Conservation (phyloP, 2,329 filamentous ascomycete genomes). For the Ceratocystis alfenasii region DNA sequence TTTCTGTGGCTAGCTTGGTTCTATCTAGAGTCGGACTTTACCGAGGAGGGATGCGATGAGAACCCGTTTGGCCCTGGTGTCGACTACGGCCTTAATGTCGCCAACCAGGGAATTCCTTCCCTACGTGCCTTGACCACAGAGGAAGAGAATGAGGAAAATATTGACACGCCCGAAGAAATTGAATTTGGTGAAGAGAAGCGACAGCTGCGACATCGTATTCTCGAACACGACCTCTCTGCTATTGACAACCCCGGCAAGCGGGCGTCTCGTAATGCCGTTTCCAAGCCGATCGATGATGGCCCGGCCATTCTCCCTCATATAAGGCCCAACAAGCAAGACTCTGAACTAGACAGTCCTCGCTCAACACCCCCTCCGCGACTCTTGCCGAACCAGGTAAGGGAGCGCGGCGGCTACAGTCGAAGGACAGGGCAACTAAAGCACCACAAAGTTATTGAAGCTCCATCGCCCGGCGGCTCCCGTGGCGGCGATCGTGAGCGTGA, state of each 20-base stretch:
- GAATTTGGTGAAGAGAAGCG: constrained; percentile 62
- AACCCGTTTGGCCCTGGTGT: constrained; percentile 78
- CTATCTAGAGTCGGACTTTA: constrained; percentile 93
- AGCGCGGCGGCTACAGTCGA: constrained; percentile 25
- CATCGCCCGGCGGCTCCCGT: constrained; percentile 45
- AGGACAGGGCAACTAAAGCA: constrained; percentile 40
- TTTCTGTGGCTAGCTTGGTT: constrained; percentile 99
- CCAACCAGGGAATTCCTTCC: constrained; percentile 56
- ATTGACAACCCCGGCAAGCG: constrained; percentile 50
- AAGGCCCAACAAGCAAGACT: constrained; percentile 49
- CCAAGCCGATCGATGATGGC: constrained; percentile 39
- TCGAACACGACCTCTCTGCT: constrained; percentile 62
- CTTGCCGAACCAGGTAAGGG: constrained; percentile 27
- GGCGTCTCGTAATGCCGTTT: constrained; percentile 31
- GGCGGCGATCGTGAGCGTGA: constrained; percentile 37
- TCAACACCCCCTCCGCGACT: constrained; percentile 31
- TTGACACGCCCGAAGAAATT: constrained; percentile 58
- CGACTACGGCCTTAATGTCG: constrained; percentile 51
- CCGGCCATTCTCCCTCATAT: constrained; percentile 51
- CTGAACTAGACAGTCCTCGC: constrained; percentile 36
- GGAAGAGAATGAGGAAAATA: constrained; percentile 56
- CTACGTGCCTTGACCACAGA: constrained; percentile 55
- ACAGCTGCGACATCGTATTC: constrained; percentile 60
- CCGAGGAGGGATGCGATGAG: constrained; percentile 69
- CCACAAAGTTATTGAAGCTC: constrained; percentile 44